Evolutionary conservation across 176 grass and related monocot genomes (phyloP).

Genomic region (Poa annua): DNA sequence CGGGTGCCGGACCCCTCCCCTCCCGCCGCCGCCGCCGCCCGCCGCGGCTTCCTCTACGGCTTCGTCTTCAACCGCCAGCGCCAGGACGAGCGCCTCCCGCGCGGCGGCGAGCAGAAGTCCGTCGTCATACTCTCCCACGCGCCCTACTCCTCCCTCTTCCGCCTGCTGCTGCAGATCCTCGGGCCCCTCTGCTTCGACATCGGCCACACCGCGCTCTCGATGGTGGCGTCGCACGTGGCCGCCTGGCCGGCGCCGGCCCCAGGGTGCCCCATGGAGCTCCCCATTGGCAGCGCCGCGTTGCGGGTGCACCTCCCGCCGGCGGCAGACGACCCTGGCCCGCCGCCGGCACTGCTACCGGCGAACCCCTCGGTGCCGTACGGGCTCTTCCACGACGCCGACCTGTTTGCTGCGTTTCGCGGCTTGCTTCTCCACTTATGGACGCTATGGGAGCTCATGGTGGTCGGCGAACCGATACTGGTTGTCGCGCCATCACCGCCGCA

Average conservation of each 20-base stretch:
- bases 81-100: conserved; percentile 92
- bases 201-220: conserved; percentile 68
- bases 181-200: conserved; percentile 98
- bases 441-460: conserved; percentile 91
- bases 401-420: conserved; percentile 80
- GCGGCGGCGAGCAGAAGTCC: conserved; percentile 95
- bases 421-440: conserved; percentile 92
- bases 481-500: conserved; percentile 83
- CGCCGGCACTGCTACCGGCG: conserved; percentile 49
- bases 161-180: conserved; percentile 89
- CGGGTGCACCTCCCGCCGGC: conserved; percentile 74
- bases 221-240: conserved; percentile 91
- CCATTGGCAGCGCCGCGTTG: conserved; percentile 76
- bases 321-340: conserved; percentile 49
- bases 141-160: conserved; percentile 81
- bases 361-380: conserved; percentile 75
- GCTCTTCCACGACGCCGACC: conserved; percentile 87
- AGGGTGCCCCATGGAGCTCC: conserved; percentile 77
- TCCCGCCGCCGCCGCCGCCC: background rate
- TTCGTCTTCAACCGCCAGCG: conserved; percentile 98
- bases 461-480: conserved; percentile 74
- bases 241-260: conserved; percentile 69
- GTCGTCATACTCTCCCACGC: conserved; percentile 82
- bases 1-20: conserved; percentile 63
- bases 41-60: conserved; percentile 68